Percentiles rank a stretch among this genome's conserved stretches.
Conservation (phyloP, 371 early-diverging fungal genomes). For the Fennellomyces sp. region DNA sequence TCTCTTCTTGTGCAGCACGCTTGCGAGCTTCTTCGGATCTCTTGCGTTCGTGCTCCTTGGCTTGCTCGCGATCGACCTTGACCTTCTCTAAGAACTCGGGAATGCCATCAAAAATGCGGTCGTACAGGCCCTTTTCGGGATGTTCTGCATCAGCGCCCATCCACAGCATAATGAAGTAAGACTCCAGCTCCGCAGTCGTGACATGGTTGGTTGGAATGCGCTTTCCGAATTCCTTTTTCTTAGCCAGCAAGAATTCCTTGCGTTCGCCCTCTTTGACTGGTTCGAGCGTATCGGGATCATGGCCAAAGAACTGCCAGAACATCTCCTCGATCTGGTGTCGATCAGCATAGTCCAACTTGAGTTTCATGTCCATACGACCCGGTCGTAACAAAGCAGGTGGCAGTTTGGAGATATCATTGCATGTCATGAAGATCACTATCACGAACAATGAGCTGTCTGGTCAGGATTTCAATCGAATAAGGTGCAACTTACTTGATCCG, state of each 20-base stretch:
- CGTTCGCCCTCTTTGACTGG: constrained; percentile 13
- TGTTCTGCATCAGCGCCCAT: constrained; percentile 22
- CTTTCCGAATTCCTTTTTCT: constrained; percentile 14
- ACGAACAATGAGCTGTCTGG: background rate
- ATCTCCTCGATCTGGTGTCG: constrained; percentile 64
- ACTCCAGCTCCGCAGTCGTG: constrained; percentile 56
- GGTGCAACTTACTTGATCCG: constrained; percentile 34
- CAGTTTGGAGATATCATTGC: constrained; percentile 90
- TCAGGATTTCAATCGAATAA: background rate
- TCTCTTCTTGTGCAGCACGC: background rate
- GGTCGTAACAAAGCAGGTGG: constrained; percentile 96
- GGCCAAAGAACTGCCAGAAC: constrained; percentile 50
- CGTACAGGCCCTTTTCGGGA: constrained; percentile 9
- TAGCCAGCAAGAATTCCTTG: constrained; percentile 1
- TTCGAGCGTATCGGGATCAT: constrained; percentile 24
- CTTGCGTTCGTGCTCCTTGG: constrained; percentile 12
- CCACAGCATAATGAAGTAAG: constrained; percentile 29
- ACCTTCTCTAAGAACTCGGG: constrained; percentile 19
- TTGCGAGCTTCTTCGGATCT: background rate
- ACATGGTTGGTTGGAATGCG: constrained; percentile 34
- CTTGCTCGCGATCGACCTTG: constrained; percentile 21
- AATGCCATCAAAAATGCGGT: constrained; percentile 13
- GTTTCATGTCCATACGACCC: constrained; percentile 93
- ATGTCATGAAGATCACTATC: constrained; percentile 89
- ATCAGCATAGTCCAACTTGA: constrained; percentile 82